Conservation (phyloP, 176 grass and related monocot genomes). For the Lolium perenne region DNA sequence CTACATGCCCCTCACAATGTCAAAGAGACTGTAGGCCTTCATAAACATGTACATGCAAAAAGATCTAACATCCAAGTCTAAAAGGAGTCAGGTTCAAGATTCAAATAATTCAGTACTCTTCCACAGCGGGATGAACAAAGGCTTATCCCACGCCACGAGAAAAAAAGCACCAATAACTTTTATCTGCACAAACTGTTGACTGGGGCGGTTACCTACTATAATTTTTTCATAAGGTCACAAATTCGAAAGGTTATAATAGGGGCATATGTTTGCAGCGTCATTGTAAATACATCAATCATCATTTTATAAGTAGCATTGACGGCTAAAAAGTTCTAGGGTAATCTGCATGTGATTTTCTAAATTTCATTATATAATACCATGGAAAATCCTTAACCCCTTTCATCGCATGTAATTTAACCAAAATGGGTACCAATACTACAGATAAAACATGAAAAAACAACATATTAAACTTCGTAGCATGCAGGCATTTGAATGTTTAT, state of each 20-base stretch:
- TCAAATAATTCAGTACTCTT: background rate
- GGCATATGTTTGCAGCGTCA: background rate
- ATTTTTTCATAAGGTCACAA: slow-evolving; percentile 2
- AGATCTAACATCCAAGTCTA: background rate
- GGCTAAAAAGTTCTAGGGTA: background rate
- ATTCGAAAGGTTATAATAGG: slow-evolving; percentile 6
- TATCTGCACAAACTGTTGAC: background rate
- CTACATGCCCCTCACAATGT: background rate
- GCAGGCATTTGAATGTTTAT: background rate
- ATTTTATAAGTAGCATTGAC: background rate
- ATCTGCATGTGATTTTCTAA: slow-evolving; percentile 2
- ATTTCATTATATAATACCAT: background rate
- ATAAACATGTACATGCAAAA: background rate
- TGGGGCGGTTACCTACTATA: slow-evolving; percentile 5
- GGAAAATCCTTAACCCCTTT: background rate
- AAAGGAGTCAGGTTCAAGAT: slow-evolving; percentile 20
- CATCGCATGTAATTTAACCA: slow-evolving; percentile 32
- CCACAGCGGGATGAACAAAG: background rate
- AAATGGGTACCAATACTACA: background rate
- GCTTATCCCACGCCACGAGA: background rate
- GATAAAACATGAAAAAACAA: background rate
- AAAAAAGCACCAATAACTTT: slow-evolving; percentile 22
- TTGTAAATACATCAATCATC: slow-evolving; percentile 27
- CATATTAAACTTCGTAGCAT: background rate
- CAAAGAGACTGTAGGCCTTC: slow-evolving; percentile 12